A percentile compares a stretch with the other conserved stretches of the same genome.
phyloP scores from a whole-genome alignment of 306 rosid species.

The cucumber (Cucumis sativus) region Cucumber_9930_V3 NC_026656.2:14738501-14739000 shows the following conservation, averaged over 20 bases:
- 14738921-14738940: slow-evolving; percentile 77
- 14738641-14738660: slow-evolving; percentile 16
- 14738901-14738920: slow-evolving; percentile 83
- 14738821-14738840: slow-evolving; percentile 71
- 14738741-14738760: slow-evolving; percentile 64
- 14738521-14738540: slow-evolving; percentile 21
- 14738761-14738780: slow-evolving; percentile 60
- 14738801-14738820: slow-evolving; percentile 71
- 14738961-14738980: slow-evolving; percentile 73
- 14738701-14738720: slow-evolving; percentile 63
- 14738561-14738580: slow-evolving; percentile 37
- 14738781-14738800: slow-evolving; percentile 71
- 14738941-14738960: slow-evolving; percentile 62
- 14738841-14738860: slow-evolving; percentile 61
- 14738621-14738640: slow-evolving; percentile 26
- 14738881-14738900: slow-evolving; percentile 73
- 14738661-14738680: slow-evolving; percentile 35
- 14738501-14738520: slow-evolving; percentile 32
- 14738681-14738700: slow-evolving; percentile 61
- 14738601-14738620: slow-evolving; percentile 23
- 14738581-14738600: slow-evolving; percentile 45
- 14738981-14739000: slow-evolving; percentile 84
- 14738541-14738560: slow-evolving; percentile 64
- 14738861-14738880: slow-evolving; percentile 75
- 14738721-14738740: slow-evolving; percentile 77